These are phyloP conservation scores for Nannizziopsis arthrosporioides DNA, from an alignment of 2,329 filamentous ascomycete species.

Conservation along the genomic window DNA sequence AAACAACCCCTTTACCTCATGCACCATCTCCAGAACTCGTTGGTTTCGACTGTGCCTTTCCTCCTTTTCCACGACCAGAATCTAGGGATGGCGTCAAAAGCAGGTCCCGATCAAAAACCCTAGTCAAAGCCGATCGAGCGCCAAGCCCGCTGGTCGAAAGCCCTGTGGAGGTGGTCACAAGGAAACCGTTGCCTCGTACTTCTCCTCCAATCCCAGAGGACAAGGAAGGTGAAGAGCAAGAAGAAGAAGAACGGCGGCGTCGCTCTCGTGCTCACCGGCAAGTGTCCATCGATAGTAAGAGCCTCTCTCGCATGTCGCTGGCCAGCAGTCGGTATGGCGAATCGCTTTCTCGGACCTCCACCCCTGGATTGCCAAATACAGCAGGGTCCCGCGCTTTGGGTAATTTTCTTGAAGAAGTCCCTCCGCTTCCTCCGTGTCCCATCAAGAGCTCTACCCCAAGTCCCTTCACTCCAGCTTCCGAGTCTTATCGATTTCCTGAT, in stretches of 20 bases:
- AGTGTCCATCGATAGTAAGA: constrained; percentile 16
- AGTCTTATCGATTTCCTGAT: constrained; percentile 10
- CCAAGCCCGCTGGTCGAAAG: constrained; percentile 1
- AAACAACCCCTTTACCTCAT: constrained; percentile 29
- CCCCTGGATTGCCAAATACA: constrained; percentile 9
- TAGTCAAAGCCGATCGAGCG: constrained; percentile 1
- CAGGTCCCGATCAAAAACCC: constrained; percentile 3
- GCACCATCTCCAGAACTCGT: constrained; percentile 37
- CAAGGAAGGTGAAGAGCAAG: neutral
- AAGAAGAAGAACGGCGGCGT: constrained; percentile 4
- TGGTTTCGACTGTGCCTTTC: constrained; percentile 43
- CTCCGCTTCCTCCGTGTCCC: constrained; percentile 14
- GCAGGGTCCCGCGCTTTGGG: neutral
- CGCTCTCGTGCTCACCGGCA: constrained; percentile 12
- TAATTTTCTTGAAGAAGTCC: constrained; percentile 14
- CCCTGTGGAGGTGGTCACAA: neutral
- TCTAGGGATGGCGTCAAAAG: constrained; percentile 15
- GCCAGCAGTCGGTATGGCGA: constrained; percentile 14
- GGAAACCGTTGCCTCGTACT: neutral
- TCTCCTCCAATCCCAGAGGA: neutral
- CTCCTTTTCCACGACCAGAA: constrained; percentile 40
- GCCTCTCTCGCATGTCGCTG: constrained; percentile 12
- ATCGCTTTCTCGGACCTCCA: neutral
- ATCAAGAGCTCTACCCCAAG: constrained; percentile 12
- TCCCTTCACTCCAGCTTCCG: constrained; percentile 7